A percentile compares a stretch with the other conserved stretches of the same genome.
Evolutionary conservation across 805 yeast species (phyloP).

Genomic region (Starmerella vaccinii): DNA sequence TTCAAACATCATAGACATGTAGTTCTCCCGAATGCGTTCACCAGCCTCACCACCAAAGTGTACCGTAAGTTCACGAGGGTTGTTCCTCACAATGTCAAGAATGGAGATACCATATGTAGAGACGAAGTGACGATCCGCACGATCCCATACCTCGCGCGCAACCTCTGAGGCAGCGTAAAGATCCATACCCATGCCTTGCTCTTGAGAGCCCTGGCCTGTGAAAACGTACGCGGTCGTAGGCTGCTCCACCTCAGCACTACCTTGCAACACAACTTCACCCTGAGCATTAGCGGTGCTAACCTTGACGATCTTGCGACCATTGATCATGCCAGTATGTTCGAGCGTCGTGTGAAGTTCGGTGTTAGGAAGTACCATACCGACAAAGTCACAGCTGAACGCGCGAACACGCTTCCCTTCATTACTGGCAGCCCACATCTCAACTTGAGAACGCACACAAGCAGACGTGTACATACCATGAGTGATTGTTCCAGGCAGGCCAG

Average conservation of each 20-base stretch:
- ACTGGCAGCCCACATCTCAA: slow-evolving; percentile 98
- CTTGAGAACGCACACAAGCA: slow-evolving; percentile 87
- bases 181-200: slow-evolving; percentile 99
- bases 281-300: slow-evolving; percentile 79
- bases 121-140: slow-evolving; percentile 89
- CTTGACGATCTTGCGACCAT: slow-evolving; percentile 94
- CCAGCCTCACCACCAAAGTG: slow-evolving; percentile 98
- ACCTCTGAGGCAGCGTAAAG: slow-evolving; percentile 81
- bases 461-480: slow-evolving; percentile 99
- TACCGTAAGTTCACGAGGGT: slow-evolving; percentile 89
- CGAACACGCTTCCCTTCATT: slow-evolving; percentile 92
- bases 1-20: slow-evolving; percentile 95
- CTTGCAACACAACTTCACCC: slow-evolving; percentile 66
- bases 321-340: slow-evolving; percentile 97
- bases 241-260: slow-evolving; percentile 98
- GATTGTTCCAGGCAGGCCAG: slow-evolving; percentile 90
- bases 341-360: slow-evolving; percentile 76
- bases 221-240: slow-evolving; percentile 94
- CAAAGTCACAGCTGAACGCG: slow-evolving; percentile 82
- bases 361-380: slow-evolving; percentile 96
- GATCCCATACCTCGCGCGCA: slow-evolving; percentile 94
- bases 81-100: slow-evolving; percentile 81
- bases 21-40: slow-evolving; percentile 86
- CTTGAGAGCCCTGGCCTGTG: slow-evolving; percentile 99
- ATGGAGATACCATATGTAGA: slow-evolving; percentile 95